Base-by-base conservation (phyloP, 345 rosid species). In the Rhodamnia argentea region DNA sequence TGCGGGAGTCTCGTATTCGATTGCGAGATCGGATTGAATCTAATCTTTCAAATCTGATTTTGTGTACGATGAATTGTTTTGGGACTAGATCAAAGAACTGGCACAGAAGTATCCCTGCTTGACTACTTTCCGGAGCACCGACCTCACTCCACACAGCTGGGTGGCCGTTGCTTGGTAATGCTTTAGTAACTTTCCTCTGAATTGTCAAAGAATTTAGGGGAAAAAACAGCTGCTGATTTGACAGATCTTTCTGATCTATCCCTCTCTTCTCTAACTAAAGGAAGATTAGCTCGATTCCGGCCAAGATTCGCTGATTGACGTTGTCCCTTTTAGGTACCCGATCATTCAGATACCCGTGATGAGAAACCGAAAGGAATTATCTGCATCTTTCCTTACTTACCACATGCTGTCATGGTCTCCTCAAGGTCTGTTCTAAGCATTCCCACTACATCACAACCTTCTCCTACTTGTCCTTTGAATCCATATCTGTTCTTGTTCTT, bases 301-400 rank as follows among this genome's bases (percentile, higher is more conserved):
- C 32, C 13, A 29, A 44, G 37, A 82, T 52, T 52, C 56, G 58
- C 20, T 70, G 1, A 52, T 4, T 52, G 26, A 82, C 3, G 40
- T 29, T 7, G 8, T 32, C 20, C 16, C 56, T 53, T 83, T 53
- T 42, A 83, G 84, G 84, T 84, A 64, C 64, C 82, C 53, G 27
- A 84, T 84, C 60, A 47, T 53, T 32, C 84, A 93, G 95, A 92
- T 92, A 91, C 84, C 94, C 90, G 51, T 60, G 24, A 82, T 84
- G 82, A 86, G 6, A 60, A 50, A 14, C 54, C 87, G 16, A 58
- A 87, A 75, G 88, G 93, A 89, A 14, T 40, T 92, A 13, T 85
- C 88, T 52, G 92, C 95, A 40, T 78, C 88, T 70, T 93, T 92
- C 88, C 78, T 91, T 16, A 93, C 95, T 40, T 93, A 88, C 83